These are phyloP conservation scores for Xylariomycetidae sp. DNA, from an alignment of 2,329 filamentous ascomycete genomes.

Conservation along the genomic window DNA sequence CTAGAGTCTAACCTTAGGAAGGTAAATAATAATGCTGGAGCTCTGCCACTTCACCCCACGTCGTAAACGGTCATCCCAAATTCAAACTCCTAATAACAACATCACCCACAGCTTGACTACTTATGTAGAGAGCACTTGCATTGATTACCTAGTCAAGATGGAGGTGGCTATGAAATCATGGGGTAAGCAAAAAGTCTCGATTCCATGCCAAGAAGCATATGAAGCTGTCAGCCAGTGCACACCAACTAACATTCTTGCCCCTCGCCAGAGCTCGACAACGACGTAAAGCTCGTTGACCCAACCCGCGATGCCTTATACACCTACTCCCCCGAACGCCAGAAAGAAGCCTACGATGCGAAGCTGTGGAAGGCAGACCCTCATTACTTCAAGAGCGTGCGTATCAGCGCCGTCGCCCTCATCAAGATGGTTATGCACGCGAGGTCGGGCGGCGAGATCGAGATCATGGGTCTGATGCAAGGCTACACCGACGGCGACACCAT, in stretches of 20 bases:
- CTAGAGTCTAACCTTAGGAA: constrained; percentile 3
- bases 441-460: constrained; percentile 85
- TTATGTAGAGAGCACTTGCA: no score
- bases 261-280: constrained; percentile 78
- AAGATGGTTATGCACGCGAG: constrained; percentile 99
- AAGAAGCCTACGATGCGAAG: constrained; percentile 55
- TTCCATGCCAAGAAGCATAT: constrained; percentile 10
- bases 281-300: constrained; percentile 76
- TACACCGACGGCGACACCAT: constrained; percentile 83
- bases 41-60: constrained; percentile 11
- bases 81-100: constrained; percentile 5
- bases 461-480: constrained; percentile 98
- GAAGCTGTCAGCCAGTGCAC: neutral
- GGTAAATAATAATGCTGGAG: neutral
- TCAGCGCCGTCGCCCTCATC: constrained; percentile 87
- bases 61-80: neutral
- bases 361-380: constrained; percentile 77
- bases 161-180: constrained; percentile 55
- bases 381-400: constrained; percentile 90
- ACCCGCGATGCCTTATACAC: constrained; percentile 87
- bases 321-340: constrained; percentile 68
- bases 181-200: constrained; percentile 42
- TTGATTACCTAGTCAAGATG: constrained; percentile 35
- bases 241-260: constrained; percentile 1
- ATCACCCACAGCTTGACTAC: no score